phyloP scores from a whole-genome alignment of 2,329 filamentous ascomycete species.

The Drechslerella coelobrocha region DNA sequence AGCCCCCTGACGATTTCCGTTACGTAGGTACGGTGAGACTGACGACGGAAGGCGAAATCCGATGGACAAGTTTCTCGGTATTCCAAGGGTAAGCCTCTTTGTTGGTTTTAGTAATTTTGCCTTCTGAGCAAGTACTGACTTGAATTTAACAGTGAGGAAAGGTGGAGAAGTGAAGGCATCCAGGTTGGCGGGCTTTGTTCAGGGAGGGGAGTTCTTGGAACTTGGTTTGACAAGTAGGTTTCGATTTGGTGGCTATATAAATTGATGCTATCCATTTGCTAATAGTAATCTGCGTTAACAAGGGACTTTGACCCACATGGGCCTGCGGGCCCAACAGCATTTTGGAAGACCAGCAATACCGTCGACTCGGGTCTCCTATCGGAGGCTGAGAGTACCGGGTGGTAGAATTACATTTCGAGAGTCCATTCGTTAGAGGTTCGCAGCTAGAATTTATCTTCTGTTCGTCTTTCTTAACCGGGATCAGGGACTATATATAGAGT shows the following conservation, averaged over 20 bases:
- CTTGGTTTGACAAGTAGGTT: constrained; percentile 76
- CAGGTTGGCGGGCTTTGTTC: constrained; percentile 73
- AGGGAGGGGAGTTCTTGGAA: constrained; percentile 72
- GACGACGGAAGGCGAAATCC: constrained; percentile 73
- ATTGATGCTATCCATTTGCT: not conserved
- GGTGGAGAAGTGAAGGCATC: constrained; percentile 78
- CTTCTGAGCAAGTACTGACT: constrained; percentile 53
- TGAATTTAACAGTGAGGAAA: constrained; percentile 65
- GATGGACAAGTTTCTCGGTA: constrained; percentile 75
- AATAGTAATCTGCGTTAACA: not conserved
- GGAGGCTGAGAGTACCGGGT: constrained; percentile 17
- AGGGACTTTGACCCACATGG: constrained; percentile 72
- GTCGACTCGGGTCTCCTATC: constrained; percentile 18
- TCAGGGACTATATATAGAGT: too few species aligned
- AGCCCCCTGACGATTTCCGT: constrained; percentile 33
- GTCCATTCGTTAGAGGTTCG: not conserved
- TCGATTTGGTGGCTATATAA: too few species aligned
- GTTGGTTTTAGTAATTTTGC: constrained; percentile 1
- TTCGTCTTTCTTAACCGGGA: too few species aligned
- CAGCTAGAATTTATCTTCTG: too few species aligned
- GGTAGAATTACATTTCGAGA: constrained; percentile 15
- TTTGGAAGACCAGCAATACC: constrained; percentile 74
- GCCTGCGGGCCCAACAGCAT: constrained; percentile 75
- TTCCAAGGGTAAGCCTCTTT: constrained; percentile 61
- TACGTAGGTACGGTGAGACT: constrained; percentile 67